These are phyloP conservation scores for Naematelia encephala DNA, from an alignment of 768 basidiomycete genomes.

Conservation along the genomic window DNA sequence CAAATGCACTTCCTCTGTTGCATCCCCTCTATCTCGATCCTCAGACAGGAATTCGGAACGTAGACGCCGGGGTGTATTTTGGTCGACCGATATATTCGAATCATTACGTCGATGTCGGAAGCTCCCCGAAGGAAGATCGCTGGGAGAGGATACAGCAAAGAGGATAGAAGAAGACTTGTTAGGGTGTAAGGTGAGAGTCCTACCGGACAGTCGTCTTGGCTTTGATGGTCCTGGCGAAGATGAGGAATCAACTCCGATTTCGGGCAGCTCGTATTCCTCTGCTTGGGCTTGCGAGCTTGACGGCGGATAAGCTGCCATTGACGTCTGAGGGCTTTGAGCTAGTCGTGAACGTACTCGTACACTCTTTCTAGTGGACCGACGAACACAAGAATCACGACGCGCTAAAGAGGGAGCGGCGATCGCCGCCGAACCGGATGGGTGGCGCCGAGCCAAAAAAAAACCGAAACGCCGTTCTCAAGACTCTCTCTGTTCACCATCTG, in stretches of 20 bases:
- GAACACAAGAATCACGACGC: too few species aligned
- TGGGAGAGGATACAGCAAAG: conserved; percentile 18
- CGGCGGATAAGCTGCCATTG: conserved; percentile 27
- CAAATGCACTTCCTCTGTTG: conserved; percentile 39
- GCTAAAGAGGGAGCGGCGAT: not conserved
- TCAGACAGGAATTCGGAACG: conserved; percentile 13
- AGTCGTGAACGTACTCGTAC: too few species aligned
- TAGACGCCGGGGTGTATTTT: conserved; percentile 10
- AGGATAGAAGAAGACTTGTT: conserved; percentile 19
- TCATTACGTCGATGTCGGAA: conserved; percentile 9
- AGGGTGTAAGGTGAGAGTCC: conserved; percentile 24
- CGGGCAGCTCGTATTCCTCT: conserved; percentile 36
- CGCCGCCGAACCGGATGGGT: not conserved
- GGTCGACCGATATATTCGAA: conserved; percentile 16
- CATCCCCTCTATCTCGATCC: conserved; percentile 9
- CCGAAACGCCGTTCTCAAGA: not conserved
- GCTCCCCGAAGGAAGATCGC: conserved; percentile 4
- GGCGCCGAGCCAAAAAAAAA: not conserved
- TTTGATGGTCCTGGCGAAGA: conserved; percentile 1
- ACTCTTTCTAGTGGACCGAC: too few species aligned
- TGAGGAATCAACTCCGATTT: conserved; percentile 6
- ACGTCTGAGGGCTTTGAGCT: too few species aligned
- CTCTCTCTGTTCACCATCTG: not conserved
- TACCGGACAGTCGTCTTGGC: not conserved
- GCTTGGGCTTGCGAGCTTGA: conserved; percentile 13